phyloP scores from a whole-genome alignment of 805 yeast species.

The Kluyveromyces nonfermentans region DNA sequence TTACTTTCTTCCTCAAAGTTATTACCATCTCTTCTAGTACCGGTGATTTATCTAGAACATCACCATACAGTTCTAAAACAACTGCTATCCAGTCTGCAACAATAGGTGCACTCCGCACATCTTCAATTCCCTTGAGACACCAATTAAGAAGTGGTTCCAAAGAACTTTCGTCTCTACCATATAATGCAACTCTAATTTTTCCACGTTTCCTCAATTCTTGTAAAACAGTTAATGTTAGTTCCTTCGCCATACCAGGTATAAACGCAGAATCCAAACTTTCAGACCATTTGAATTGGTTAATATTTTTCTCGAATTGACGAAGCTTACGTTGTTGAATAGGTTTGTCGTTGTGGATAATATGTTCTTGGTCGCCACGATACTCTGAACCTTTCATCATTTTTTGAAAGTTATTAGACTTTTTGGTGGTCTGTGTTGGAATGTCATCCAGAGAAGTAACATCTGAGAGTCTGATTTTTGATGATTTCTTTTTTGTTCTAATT shows the following conservation, averaged over 20 bases:
- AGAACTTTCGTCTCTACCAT: constrained; percentile 76
- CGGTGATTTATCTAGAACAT: constrained; percentile 62
- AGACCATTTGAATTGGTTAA: constrained; percentile 83
- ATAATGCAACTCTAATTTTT: constrained; percentile 70
- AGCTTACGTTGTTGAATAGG: constrained; percentile 50
- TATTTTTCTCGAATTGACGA: constrained; percentile 71
- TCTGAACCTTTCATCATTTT: constrained; percentile 87
- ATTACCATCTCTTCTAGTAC: constrained; percentile 65
- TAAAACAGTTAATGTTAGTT: constrained; percentile 70
- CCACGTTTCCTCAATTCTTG: constrained; percentile 85
- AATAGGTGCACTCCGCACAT: constrained; percentile 52
- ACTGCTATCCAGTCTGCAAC: constrained; percentile 71
- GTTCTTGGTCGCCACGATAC: constrained; percentile 83
- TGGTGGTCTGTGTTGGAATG: constrained; percentile 1
- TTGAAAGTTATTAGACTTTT: constrained; percentile 49
- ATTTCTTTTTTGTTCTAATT: constrained; percentile 75
- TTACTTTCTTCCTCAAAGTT: constrained; percentile 51
- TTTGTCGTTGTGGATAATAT: constrained; percentile 54
- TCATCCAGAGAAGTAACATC: constrained; percentile 1
- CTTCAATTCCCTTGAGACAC: constrained; percentile 70
- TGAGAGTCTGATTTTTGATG: constrained; percentile 24
- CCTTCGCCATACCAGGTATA: constrained; percentile 66
- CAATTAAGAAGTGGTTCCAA: constrained; percentile 81
- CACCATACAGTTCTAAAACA: constrained; percentile 63
- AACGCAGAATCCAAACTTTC: constrained; percentile 90